Evolutionary conservation across 306 rosid genomes (phyloP).

Genomic region (Ceratonia siliqua): DNA sequence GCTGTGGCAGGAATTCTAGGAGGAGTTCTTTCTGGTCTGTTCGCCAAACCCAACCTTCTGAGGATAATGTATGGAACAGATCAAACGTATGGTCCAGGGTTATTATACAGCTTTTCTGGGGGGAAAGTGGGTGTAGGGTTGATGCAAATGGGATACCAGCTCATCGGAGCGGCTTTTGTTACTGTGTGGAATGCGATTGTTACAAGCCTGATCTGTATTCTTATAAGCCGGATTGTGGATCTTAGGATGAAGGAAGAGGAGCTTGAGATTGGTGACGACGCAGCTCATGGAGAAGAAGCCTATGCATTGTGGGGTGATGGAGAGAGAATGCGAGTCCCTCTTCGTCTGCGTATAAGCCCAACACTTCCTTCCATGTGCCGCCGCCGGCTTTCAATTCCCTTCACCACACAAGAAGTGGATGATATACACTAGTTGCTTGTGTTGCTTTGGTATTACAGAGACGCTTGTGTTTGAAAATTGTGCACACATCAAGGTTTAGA

Average conservation of each 20-base stretch:
- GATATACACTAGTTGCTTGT: too few relatives aligned
- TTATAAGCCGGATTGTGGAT: slow-evolving; percentile 43
- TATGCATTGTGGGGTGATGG: slow-evolving; percentile 87
- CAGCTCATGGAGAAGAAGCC: slow-evolving; percentile 77
- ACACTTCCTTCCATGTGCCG: slow-evolving; percentile 27
- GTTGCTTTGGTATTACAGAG: too few relatives aligned
- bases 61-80: slow-evolving; percentile 41
- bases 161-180: slow-evolving; percentile 57
- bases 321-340: slow-evolving; percentile 39
- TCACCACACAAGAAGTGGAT: neutral
- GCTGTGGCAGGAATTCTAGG: slow-evolving; percentile 68
- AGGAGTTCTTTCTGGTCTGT: slow-evolving; percentile 63
- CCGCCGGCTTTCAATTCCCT: slow-evolving; percentile 14
- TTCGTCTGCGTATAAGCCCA: slow-evolving; percentile 28
- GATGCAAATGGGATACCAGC: slow-evolving; percentile 52
- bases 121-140: slow-evolving; percentile 30
- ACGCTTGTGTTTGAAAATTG: too few relatives aligned
- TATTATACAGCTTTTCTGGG: slow-evolving; percentile 28
- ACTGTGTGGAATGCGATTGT: slow-evolving; percentile 55
- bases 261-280: slow-evolving; percentile 71
- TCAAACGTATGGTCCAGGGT: slow-evolving; percentile 33
- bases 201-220: slow-evolving; percentile 61
- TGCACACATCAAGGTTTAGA: too few relatives aligned
- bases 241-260: slow-evolving; percentile 75
- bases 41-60: slow-evolving; percentile 56